phyloP scores from a whole-genome alignment of 805 yeast genomes.

The Nakazawaea laoshanensis region DNA sequence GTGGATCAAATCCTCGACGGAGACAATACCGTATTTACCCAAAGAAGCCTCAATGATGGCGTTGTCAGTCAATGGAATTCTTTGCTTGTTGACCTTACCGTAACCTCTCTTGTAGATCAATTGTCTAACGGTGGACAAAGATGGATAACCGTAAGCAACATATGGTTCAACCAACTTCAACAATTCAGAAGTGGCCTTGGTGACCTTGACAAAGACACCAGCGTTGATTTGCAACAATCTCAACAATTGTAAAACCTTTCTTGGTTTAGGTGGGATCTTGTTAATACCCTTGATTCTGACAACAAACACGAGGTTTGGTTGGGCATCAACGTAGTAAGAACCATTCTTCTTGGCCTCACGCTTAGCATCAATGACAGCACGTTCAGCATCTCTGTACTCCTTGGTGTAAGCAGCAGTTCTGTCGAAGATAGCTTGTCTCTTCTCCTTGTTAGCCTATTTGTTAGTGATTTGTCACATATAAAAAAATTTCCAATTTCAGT shows the following conservation, averaged over 20 bases:
- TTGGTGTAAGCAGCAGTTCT: constrained; percentile 95
- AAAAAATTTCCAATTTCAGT: constrained; percentile 48
- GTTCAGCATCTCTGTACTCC: constrained; percentile 91
- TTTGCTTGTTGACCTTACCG: constrained; percentile 96
- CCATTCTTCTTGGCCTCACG: constrained; percentile 93
- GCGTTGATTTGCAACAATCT: constrained; percentile 91
- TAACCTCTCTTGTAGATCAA: constrained; percentile 95
- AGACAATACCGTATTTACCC: constrained; percentile 89
- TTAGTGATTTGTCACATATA: constrained; percentile 4
- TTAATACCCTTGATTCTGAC: constrained; percentile 99
- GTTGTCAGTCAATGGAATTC: constrained; percentile 85
- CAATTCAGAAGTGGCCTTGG: constrained; percentile 92
- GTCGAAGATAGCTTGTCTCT: constrained; percentile 49
- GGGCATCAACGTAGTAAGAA: constrained; percentile 92
- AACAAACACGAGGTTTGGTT: constrained; percentile 89
- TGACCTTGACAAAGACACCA: constrained; percentile 90
- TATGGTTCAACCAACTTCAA: constrained; percentile 92
- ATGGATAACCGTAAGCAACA: constrained; percentile 97
- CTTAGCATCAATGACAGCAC: constrained; percentile 78
- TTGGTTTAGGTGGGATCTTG: constrained; percentile 98
- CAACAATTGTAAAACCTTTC: constrained; percentile 93
- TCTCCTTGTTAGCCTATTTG: constrained; percentile 33
- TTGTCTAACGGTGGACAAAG: constrained; percentile 83
- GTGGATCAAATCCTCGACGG: constrained; percentile 91
- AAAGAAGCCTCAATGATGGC: constrained; percentile 78